Evolutionary conservation across 2,329 filamentous ascomycete species (phyloP).

Genomic region (Fusarium sororula): DNA sequence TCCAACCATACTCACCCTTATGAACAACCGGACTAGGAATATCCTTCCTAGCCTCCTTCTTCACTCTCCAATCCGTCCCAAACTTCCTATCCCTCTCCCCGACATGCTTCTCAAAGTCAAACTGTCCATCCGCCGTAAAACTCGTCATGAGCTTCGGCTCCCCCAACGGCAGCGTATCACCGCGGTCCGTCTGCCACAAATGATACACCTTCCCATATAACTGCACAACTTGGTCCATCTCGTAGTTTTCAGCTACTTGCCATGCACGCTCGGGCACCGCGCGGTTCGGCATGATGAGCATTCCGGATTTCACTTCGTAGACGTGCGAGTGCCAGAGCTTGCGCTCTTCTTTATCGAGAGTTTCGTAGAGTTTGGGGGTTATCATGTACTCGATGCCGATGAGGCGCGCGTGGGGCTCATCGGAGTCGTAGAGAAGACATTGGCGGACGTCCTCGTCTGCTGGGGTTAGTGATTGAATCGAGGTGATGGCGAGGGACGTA

Average conservation of each 20-base stretch:
- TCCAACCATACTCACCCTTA: conserved; percentile 43
- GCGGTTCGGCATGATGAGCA: conserved; percentile 79
- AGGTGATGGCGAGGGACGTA: neutral
- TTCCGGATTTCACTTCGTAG: conserved; percentile 80
- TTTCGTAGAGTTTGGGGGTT: conserved; percentile 72
- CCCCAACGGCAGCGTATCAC: conserved; percentile 66
- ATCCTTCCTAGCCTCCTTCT: conserved; percentile 54
- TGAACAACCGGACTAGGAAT: conserved; percentile 56
- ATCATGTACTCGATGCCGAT: conserved; percentile 94
- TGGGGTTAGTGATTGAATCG: conserved; percentile 50
- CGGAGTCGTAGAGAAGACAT: conserved; percentile 84
- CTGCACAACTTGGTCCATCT: conserved; percentile 79
- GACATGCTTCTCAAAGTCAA: conserved; percentile 57
- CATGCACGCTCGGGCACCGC: conserved; percentile 68
- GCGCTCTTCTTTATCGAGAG: conserved; percentile 72
- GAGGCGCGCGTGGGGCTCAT: conserved; percentile 72
- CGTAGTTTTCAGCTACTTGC: conserved; percentile 79
- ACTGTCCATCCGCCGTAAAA: conserved; percentile 58
- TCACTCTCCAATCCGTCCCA: conserved; percentile 55
- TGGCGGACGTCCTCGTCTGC: conserved; percentile 73
- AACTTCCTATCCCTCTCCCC: conserved; percentile 57
- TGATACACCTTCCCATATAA: conserved; percentile 89
- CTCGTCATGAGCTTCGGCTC: conserved; percentile 65
- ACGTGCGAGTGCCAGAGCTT: conserved; percentile 81
- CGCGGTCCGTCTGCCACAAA: conserved; percentile 84